These are phyloP conservation scores for Globisporangium iwayamae DNA, from an alignment of 352 stramenopile species.

Conservation along the genomic window DNA sequence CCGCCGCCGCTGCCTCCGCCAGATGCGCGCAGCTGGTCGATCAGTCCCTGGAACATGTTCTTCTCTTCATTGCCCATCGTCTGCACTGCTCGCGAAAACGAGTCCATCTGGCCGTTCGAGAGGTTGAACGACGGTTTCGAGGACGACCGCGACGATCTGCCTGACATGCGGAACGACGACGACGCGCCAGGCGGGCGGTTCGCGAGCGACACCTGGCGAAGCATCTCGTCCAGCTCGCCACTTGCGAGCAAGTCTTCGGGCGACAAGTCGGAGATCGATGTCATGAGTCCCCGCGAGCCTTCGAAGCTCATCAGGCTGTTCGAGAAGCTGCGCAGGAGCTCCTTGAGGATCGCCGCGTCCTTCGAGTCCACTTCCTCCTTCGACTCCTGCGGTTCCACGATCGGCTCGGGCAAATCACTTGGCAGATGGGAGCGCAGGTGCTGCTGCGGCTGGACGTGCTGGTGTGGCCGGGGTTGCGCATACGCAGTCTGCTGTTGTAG, in stretches of 20 bases:
- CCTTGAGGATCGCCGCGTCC: conserved; percentile 63
- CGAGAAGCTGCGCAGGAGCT: conserved; percentile 61
- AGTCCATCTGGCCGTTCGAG: conserved; percentile 25
- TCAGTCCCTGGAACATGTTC: conserved; percentile 64
- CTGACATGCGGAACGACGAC: conserved; percentile 46
- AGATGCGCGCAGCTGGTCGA: conserved; percentile 33
- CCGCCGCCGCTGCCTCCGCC: conserved; percentile 14
- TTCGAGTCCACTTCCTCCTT: conserved; percentile 60
- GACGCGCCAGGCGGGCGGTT: conserved; percentile 27
- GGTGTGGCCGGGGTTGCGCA: neutral
- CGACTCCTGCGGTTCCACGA: conserved; percentile 56
- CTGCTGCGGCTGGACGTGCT: neutral
- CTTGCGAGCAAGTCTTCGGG: conserved; percentile 72
- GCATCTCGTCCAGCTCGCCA: conserved; percentile 79
- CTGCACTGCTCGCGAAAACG: conserved; percentile 49
- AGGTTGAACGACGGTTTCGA: conserved; percentile 16
- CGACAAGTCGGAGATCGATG: conserved; percentile 70
- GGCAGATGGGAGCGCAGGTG: conserved; percentile 17
- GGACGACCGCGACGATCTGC: conserved; percentile 35
- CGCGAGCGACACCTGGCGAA: conserved; percentile 63
- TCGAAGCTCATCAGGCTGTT: conserved; percentile 68
- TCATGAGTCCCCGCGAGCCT: conserved; percentile 35
- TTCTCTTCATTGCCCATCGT: conserved; percentile 56
- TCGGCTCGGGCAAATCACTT: conserved; percentile 52
- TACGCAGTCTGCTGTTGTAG: neutral